These are phyloP conservation scores for Vigna unguiculata DNA, from an alignment of 306 rosid species.

Conservation along the genomic window DNA sequence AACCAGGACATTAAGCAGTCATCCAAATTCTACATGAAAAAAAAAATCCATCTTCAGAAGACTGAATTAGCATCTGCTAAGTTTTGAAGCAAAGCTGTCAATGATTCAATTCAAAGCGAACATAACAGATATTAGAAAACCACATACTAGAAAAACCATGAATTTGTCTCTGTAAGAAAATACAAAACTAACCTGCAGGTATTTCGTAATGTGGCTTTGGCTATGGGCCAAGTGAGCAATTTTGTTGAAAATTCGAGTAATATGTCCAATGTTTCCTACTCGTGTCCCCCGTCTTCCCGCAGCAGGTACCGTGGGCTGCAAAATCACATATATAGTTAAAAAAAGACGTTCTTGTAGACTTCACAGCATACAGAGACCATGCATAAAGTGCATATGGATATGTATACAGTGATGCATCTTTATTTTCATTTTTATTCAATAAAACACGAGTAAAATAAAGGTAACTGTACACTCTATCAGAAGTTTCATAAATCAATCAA, in stretches of 20 bases:
- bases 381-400: not conserved
- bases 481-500: not conserved
- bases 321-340: constrained; percentile 43
- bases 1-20: constrained; percentile 17
- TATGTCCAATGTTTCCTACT: constrained; percentile 88
- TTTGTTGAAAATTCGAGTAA: constrained; percentile 78
- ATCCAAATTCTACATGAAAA: not conserved
- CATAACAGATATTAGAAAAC: constrained; percentile 6
- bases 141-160: constrained; percentile 14
- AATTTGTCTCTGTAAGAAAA: constrained; percentile 15
- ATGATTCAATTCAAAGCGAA: constrained; percentile 16
- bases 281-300: constrained; percentile 70
- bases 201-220: constrained; percentile 63
- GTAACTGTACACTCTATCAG: not conserved
- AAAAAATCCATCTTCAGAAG: not conserved
- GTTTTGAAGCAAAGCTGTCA: constrained; percentile 20
- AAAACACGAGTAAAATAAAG: constrained; percentile 33
- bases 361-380: not conserved
- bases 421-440: constrained; percentile 15
- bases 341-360: constrained; percentile 29
- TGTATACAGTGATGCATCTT: constrained; percentile 3
- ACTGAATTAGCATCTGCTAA: constrained; percentile 9
- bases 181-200: constrained; percentile 75
- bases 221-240: constrained; percentile 71
- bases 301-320: constrained; percentile 80